Base-by-base conservation (phyloP, 2,329 filamentous ascomycete species). In the Hymenoscyphus linearis region DNA sequence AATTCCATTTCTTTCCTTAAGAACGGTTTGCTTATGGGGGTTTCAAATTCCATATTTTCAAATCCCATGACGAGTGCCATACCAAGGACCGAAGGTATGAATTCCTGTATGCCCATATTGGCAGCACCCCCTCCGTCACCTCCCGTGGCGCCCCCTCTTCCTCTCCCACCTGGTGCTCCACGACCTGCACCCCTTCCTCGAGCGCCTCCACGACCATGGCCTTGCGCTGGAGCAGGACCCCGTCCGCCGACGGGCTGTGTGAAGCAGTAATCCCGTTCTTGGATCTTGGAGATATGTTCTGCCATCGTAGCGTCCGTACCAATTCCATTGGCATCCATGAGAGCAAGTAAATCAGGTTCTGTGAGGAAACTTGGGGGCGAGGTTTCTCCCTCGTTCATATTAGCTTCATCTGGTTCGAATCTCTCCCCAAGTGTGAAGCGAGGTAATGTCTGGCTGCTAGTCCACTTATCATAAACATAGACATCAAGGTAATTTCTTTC, bases 251-350 rank as follows among this genome's bases (percentile, higher is more conserved):
- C 81, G 71, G 80, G 72, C 76, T 85, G 72, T 72, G 89, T 87
- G 60, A 86, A 84, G 56, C 92, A 93, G 71, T 99, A 99, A 68
- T 93, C 82, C 62, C 95, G 82, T 62, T 93, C 85, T 74, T 98
- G 92, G 69, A 99, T 96, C 75, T 93, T 99, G 62, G 90, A 86
- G 70, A 99, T 99, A 72, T 99, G 95, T 70, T 99, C 95, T 0
- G 95, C 95, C 95, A 99, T 99, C 1, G 95, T 99, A 6, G 95
- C 95, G 77, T 99, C 95, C 10, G 95, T 99, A 13, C 95, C 95
- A 66, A 99, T 99, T 2, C 95, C 95, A 72, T 99, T 99, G 52
- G 91, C 93, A 76, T 99, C 95, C 95, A 99, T 99, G 12, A 99
- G 82, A 2, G 89, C 89, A 72, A 99, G 96, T 27, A 99, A 80